These are phyloP conservation scores for Nyctanthes arbortristis DNA, from an alignment of 257 asterid genomes.

Conservation along the genomic window DNA sequence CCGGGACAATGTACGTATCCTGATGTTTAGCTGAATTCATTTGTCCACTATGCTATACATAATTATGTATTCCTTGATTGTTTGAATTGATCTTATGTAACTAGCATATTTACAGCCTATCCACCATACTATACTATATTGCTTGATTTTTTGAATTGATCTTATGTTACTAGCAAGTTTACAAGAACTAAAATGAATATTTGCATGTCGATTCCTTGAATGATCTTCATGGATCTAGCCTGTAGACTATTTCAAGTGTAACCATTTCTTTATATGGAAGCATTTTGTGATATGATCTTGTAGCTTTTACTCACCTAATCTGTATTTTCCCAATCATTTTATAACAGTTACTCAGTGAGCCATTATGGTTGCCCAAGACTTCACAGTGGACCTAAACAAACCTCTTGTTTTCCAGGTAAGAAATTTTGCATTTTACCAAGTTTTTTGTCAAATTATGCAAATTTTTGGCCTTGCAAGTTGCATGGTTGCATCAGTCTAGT, in stretches of 20 bases:
- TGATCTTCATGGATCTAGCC: not conserved
- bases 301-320: not conserved
- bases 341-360: constrained; percentile 2
- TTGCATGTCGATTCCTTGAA: not conserved
- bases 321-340: not conserved
- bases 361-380: constrained; percentile 63
- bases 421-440: not conserved
- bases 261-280: constrained; percentile 11
- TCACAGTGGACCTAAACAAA: constrained; percentile 61
- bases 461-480: not conserved
- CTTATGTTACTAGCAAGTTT: not conserved
- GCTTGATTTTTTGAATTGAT: too few relatives aligned
- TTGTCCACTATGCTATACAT: not conserved
- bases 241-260: not conserved
- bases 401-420: constrained; percentile 76
- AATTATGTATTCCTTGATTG: not conserved
- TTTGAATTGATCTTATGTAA: not conserved
- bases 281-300: not conserved
- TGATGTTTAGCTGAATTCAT: not conserved
- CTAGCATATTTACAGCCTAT: too few relatives aligned
- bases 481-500: not conserved
- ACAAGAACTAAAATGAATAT: not conserved
- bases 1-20: not conserved
- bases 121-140: too few relatives aligned
- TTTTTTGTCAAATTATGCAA: not conserved